Base-by-base conservation (phyloP, 2,329 filamentous ascomycete species). In the Beauveria varroae region DNA sequence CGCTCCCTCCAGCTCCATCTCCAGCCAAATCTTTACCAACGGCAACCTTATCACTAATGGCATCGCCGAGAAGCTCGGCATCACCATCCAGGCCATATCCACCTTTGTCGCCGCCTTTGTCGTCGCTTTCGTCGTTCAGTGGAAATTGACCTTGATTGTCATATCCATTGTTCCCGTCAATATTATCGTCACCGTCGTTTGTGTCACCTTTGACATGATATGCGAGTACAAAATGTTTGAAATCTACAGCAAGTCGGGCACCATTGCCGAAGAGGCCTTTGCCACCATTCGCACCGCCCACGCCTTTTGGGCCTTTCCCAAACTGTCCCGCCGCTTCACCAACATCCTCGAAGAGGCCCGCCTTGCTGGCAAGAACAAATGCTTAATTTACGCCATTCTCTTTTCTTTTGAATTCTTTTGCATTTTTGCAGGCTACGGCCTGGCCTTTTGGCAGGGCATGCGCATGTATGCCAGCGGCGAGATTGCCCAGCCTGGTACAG, bases 371-470 rank as follows among this genome's bases (percentile, higher is more conserved):
- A 66, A 69, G 3, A 78, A 76, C 62, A 82, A 80, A 69, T 75
- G 74, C 2, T 69, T 74, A 0, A 63, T 79, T 4, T 76, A 76
- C 50, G 75, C 74, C 18, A 66, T 79, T 3, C 64, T 81, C 10
- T 80, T 79, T 62, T 75, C 76, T 0, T 68, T 70, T 3, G 76
- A 80, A 64, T 81, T 79, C 67, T 79, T 79, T 61, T 77, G 75
- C 61, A 75, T 81, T 22, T 80, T 78, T 63, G 69, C 75, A 3
- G 78, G 77, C 5, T 80, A 79, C 63, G 78, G 72, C 0, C 69
- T 82, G 3, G 78, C 78, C 0, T 82, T 82, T 62, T 82, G 80
- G 79, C 77, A 81, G 62, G 80, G 80, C 0, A 74, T 81, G 63
- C 69, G 71, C 49, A 78, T 82, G 74, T 78, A 76, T 49, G 65